Evolutionary conservation across 208 protist species (phyloP).

Genomic region (Strigomonas culicis): DNA sequence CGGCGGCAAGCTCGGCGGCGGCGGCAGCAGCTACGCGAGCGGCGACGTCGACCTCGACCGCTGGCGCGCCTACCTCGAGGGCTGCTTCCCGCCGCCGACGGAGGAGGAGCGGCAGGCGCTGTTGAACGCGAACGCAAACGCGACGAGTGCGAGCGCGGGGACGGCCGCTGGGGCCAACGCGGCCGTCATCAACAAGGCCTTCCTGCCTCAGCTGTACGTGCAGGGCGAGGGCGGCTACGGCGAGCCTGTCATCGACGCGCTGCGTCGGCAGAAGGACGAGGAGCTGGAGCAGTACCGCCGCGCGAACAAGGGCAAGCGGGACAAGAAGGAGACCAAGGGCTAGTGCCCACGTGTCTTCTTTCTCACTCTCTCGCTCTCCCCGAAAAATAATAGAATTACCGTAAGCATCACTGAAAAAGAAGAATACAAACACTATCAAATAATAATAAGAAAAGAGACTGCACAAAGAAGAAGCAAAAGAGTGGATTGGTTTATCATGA

Average conservation of each 20-base stretch:
- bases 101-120: slow-evolving; percentile 15
- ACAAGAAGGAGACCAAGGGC: slow-evolving; percentile 9
- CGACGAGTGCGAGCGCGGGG: background rate
- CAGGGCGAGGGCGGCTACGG: slow-evolving; percentile 60
- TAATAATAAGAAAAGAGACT: background rate
- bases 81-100: slow-evolving; percentile 50
- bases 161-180: slow-evolving; percentile 15
- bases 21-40: slow-evolving; percentile 20
- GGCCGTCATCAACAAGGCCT: slow-evolving; percentile 40
- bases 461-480: background rate
- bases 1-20: slow-evolving; percentile 19
- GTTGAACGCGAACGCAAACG: background rate
- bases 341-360: background rate
- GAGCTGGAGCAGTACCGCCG: slow-evolving; percentile 84
- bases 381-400: too few relatives aligned
- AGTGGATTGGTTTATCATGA: background rate
- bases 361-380: slow-evolving; percentile 10
- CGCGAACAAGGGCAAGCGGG: slow-evolving; percentile 21
- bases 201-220: slow-evolving; percentile 68
- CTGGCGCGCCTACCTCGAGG: slow-evolving; percentile 78
- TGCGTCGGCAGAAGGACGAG: slow-evolving; percentile 87
- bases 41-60: slow-evolving; percentile 79
- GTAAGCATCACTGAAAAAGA: background rate
- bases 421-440: background rate
- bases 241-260: slow-evolving; percentile 73